These are phyloP conservation scores for Alternaria triticimaculans DNA, from an alignment of 2,329 filamentous ascomycete species.

Conservation along the genomic window DNA sequence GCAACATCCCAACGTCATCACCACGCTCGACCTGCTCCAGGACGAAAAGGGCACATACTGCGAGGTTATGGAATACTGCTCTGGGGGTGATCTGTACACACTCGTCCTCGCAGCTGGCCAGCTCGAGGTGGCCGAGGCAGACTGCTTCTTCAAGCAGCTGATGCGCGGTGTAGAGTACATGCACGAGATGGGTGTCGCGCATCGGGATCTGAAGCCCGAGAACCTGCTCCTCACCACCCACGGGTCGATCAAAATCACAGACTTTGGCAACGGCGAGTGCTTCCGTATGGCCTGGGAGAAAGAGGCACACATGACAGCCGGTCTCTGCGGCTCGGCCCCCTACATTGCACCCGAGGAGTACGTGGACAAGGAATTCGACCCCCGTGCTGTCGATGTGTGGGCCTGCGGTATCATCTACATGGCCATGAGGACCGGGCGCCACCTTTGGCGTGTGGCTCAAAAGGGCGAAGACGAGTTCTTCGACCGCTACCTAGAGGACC, in stretches of 20 bases:
- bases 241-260: constrained; percentile 94
- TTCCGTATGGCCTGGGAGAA: constrained; percentile 99
- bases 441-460: constrained; percentile 96
- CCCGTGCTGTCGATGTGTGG: constrained; percentile 97
- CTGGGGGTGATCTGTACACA: constrained; percentile 93
- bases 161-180: constrained; percentile 99
- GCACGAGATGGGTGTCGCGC: constrained; percentile 98
- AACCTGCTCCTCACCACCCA: constrained; percentile 93
- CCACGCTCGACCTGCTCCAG: constrained; percentile 92
- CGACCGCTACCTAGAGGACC: constrained; percentile 88
- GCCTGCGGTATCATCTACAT: constrained; percentile 99
- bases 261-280: constrained; percentile 98
- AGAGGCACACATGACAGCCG: constrained; percentile 96
- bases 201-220: constrained; percentile 95
- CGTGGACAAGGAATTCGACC: constrained; percentile 92
- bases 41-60: constrained; percentile 98
- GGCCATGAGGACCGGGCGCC: constrained; percentile 96
- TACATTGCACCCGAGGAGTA: constrained; percentile 99
- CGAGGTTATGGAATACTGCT: constrained; percentile 99
- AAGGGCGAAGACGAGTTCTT: constrained; percentile 98
- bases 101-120: constrained; percentile 90
- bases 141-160: constrained; percentile 98
- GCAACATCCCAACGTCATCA: constrained; percentile 96
- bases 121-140: constrained; percentile 88
- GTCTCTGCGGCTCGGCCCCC: constrained; percentile 92